Conservation (phyloP, 106 monocot species). For the Chionographis japonica region DNA sequence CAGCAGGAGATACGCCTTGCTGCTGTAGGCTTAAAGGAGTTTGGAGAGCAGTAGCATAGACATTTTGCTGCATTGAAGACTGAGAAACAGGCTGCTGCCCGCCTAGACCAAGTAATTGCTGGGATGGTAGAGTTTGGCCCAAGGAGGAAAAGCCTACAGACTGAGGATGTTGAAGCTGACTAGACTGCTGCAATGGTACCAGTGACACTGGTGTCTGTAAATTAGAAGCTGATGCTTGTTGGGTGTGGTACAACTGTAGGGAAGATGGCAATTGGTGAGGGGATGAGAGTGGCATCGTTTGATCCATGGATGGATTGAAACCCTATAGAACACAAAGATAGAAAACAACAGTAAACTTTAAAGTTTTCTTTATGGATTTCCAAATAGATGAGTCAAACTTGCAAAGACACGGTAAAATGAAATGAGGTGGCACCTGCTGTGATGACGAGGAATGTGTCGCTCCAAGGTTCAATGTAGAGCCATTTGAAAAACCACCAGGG, state of each 20-base stretch:
- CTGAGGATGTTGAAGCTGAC: constrained; percentile 18
- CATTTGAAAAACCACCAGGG: constrained; percentile 14
- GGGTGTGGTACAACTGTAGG: constrained; percentile 17
- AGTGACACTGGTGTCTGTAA: constrained; percentile 23
- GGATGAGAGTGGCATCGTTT: constrained; percentile 19
- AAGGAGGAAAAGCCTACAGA: constrained; percentile 17
- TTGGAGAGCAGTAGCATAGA: constrained; percentile 10
- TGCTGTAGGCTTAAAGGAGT: constrained; percentile 15
- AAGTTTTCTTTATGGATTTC: too few relatives aligned
- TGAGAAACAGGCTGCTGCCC: constrained; percentile 27
- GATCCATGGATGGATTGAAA: constrained; percentile 17
- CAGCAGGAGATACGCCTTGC: constrained; percentile 4
- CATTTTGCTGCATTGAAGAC: constrained; percentile 16
- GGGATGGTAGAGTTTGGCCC: constrained; percentile 19
- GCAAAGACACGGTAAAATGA: too few relatives aligned
- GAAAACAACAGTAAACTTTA: too few relatives aligned
- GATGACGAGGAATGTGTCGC: not conserved
- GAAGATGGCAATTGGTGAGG: constrained; percentile 24
- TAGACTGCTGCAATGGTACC: constrained; percentile 17
- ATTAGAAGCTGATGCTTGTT: constrained; percentile 18
- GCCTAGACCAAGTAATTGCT: constrained; percentile 19
- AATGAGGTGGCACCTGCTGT: not conserved
- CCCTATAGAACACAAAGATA: constrained; percentile 5
- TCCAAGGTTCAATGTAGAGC: not conserved
- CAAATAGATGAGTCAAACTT: too few relatives aligned